Conservation (phyloP, 257 asterid genomes). For the Nicotiana tomentosiformis region DNA sequence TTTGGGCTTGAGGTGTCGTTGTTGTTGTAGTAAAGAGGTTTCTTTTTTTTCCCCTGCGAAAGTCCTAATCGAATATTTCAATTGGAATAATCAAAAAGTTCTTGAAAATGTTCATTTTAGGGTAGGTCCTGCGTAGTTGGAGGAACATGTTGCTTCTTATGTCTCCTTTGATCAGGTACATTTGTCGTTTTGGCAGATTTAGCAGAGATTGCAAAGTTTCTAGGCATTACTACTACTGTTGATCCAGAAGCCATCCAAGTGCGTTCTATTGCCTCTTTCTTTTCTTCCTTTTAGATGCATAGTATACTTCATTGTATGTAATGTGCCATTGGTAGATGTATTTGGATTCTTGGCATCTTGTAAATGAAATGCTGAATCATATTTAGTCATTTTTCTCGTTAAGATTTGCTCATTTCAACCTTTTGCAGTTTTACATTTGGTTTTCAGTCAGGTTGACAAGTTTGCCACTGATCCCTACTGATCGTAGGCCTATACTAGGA, state of each 20-base stretch:
- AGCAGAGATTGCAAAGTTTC: slow-evolving; percentile 96
- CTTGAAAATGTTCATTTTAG: neutral
- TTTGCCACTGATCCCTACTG: neutral
- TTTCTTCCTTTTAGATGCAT: neutral
- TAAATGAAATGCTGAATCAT: neutral
- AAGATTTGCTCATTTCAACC: neutral
- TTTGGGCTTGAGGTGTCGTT: no score
- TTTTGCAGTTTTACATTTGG: neutral
- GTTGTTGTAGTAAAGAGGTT: neutral
- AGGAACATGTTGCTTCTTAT: neutral
- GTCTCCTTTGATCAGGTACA: neutral
- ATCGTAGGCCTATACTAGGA: neutral
- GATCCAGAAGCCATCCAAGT: slow-evolving; percentile 95
- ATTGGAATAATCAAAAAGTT: neutral
- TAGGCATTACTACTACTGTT: slow-evolving; percentile 79
- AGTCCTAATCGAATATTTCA: neutral
- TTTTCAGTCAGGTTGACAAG: neutral
- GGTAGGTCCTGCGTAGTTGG: neutral
- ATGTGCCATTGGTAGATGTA: neutral
- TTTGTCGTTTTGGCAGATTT: slow-evolving; percentile 51
- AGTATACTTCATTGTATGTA: neutral
- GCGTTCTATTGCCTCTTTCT: slow-evolving; percentile 26
- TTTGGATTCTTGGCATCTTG: neutral
- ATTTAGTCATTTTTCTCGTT: neutral
- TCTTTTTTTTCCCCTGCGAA: neutral